Base-by-base conservation (phyloP, 1,139 yeast species). In the Barnettozyma hawaiiensis region DNA sequence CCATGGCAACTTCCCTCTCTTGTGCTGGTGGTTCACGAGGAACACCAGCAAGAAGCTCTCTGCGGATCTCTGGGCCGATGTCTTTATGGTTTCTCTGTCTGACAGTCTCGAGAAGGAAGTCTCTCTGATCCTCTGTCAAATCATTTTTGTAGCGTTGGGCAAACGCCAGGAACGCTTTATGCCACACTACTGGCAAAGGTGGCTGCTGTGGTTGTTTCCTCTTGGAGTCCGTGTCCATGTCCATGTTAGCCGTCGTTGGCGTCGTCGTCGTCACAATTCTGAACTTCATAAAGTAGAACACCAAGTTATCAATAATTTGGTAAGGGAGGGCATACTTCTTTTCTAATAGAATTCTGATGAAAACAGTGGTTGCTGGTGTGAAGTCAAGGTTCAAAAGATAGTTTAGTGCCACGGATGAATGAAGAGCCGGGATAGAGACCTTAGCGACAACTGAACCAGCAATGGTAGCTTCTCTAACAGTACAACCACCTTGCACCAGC, bases 81-180 rank as follows among this genome's bases (percentile, higher is more conserved):
- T 81, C 83, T 51, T 74, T 84, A 60, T 92, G 99, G 42, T 82
- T 82, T 65, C 96, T 84, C 61, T 84, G 90, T 65, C 96, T 83
- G 16, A 89, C 78, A 3, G 96, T 90, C 56, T 92, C 97, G 60
- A 92, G 67, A 49, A 92, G 69, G 65, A 90, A 87, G 56, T 92
- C 98, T 60, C 96, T 76, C 70, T 92, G 99, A 61, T 94, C 98
- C 57, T 87, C 96, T 14, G 98, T 92, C 47, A 92, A 86, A 69
- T 92, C 98, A 62, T 92, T 90, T 65, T 92, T 92, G 64, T 92
- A 92, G 52, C 96, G 76, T 68, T 90, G 97, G 35, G 97, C 95
- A 70, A 92, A 94, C 3, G 94, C 83, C 46, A 92, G 71, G 59
- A 92, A 83, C 2, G 97, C 90, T 62, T 92, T 95, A 62, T 94